phyloP scores from a whole-genome alignment of 441 rosid species.

The Gossypium davidsonii region DNA sequence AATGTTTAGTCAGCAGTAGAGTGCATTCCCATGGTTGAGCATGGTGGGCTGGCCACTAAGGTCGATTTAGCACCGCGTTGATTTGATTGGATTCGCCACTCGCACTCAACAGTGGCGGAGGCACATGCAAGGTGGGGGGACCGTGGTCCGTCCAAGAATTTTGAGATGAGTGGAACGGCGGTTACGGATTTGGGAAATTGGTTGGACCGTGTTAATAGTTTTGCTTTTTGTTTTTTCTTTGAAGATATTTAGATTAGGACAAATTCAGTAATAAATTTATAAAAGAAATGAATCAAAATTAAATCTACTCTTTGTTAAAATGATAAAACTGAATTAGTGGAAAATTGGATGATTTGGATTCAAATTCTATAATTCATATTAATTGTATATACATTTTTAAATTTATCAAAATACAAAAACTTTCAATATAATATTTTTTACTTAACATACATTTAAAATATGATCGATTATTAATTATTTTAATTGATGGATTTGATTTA shows the following conservation, averaged over 20 bases:
- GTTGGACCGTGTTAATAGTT: background rate
- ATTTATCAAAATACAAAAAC: too few relatives aligned
- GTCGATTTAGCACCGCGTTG: background rate
- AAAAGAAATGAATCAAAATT: too few relatives aligned
- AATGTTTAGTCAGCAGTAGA: background rate
- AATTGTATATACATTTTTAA: too few relatives aligned
- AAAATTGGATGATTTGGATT: too few relatives aligned
- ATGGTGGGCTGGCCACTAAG: background rate
- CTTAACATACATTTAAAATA: background rate
- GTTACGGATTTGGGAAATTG: background rate
- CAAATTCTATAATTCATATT: too few relatives aligned
- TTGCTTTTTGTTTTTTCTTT: background rate
- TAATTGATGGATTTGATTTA: too few relatives aligned
- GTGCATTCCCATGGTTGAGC: background rate
- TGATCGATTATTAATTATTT: background rate
- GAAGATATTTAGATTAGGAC: background rate
- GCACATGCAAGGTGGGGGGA: background rate
- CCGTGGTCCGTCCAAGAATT: background rate
- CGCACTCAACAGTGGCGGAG: background rate
- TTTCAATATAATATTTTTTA: too few relatives aligned
- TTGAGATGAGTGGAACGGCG: background rate
- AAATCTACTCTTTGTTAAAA: too few relatives aligned
- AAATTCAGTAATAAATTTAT: too few relatives aligned
- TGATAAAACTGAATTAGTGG: too few relatives aligned
- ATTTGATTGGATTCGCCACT: background rate